These are phyloP conservation scores for Sporothrix humicola DNA, from an alignment of 2,329 filamentous ascomycete genomes.

Conservation along the genomic window DNA sequence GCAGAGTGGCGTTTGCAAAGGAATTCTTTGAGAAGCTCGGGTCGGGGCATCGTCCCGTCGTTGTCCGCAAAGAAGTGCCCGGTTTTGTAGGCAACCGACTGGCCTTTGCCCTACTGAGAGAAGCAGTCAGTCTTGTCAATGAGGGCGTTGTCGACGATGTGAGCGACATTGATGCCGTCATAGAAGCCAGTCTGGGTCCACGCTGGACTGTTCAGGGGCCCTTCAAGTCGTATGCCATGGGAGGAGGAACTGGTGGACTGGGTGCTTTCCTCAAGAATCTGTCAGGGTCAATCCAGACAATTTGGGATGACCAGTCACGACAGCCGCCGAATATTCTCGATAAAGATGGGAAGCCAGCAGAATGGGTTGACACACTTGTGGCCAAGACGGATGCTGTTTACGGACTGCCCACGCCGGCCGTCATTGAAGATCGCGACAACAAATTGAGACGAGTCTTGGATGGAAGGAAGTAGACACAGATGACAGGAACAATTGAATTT, in stretches of 20 bases:
- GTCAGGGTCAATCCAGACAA: constrained; percentile 12
- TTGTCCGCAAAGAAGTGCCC: constrained; percentile 49
- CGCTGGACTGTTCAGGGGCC: constrained; percentile 34
- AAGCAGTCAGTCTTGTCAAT: constrained; percentile 46
- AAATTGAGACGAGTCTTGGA: not conserved
- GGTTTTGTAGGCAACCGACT: constrained; percentile 55
- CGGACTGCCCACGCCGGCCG: constrained; percentile 19
- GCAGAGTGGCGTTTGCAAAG: constrained; percentile 42
- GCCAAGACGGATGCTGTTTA: constrained; percentile 20
- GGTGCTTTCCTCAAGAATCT: constrained; percentile 15
- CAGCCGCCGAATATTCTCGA: constrained; percentile 16
- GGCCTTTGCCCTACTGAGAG: constrained; percentile 48
- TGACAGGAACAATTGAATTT: no score
- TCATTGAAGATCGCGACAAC: constrained; percentile 13
- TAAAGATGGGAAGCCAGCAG: not conserved
- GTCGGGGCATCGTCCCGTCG: constrained; percentile 50
- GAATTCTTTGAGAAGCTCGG: constrained; percentile 45
- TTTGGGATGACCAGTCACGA: constrained; percentile 25
- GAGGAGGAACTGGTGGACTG: constrained; percentile 27
- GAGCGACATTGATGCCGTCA: constrained; percentile 40
- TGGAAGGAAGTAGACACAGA: not conserved
- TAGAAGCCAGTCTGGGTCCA: constrained; percentile 32
- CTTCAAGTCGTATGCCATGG: constrained; percentile 31
- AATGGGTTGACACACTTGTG: constrained; percentile 20
- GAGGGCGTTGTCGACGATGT: constrained; percentile 43